These are phyloP conservation scores for Erucastrum elatum DNA, from an alignment of 345 rosid species.

Conservation along the genomic window DNA sequence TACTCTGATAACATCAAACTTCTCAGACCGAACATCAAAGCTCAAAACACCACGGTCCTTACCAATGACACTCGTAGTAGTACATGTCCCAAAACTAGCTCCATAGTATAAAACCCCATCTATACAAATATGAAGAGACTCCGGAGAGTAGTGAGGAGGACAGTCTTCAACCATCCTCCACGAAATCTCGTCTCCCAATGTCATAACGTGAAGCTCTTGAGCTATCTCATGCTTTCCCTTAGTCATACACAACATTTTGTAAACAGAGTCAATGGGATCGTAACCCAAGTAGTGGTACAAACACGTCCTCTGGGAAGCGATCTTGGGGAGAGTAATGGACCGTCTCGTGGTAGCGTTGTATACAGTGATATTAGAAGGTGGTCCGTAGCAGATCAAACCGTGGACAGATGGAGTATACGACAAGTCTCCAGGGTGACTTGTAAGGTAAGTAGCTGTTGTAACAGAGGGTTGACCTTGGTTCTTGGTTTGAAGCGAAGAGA, in stretches of 20 bases:
- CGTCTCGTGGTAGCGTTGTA: slow-evolving; percentile 9
- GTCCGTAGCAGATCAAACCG: slow-evolving; percentile 16
- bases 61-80: background rate
- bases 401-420: background rate
- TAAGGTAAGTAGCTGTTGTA: background rate
- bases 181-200: background rate
- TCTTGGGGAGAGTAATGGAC: slow-evolving; percentile 3
- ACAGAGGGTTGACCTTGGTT: background rate
- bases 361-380: background rate
- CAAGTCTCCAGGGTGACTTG: background rate
- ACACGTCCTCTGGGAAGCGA: background rate
- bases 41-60: background rate
- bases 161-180: background rate
- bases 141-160: background rate
- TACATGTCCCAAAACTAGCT: background rate
- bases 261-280: background rate
- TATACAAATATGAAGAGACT: background rate
- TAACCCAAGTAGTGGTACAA: slow-evolving; percentile 11
- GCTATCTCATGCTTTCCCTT: background rate
- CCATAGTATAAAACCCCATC: background rate
- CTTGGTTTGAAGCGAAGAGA: background rate
- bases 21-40: background rate
- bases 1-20: background rate
- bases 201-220: background rate
- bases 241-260: slow-evolving; percentile 6